Percentiles rank a stretch among this genome's conserved stretches.
Evolutionary conservation across 768 basidiomycete species (phyloP).

Genomic region (Termitomyces sp.): DNA sequence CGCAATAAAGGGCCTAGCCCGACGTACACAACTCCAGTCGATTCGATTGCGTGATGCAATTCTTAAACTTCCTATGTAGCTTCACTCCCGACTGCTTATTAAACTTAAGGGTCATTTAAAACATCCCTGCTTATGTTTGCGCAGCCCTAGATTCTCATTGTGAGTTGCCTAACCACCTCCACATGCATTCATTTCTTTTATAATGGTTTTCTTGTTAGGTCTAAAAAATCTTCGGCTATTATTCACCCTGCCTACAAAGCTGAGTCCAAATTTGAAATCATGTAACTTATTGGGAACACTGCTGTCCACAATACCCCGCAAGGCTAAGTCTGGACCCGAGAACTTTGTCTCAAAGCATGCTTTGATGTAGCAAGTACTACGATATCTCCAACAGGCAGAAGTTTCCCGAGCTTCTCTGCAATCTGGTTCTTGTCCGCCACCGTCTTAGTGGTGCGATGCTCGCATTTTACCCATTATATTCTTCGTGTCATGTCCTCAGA

Average conservation of each 20-base stretch:
- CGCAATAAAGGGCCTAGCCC: too few species aligned
- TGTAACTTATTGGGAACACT: background rate
- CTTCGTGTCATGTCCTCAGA: background rate
- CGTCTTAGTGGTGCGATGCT: too few species aligned
- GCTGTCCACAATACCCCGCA: background rate
- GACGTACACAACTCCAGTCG: too few species aligned
- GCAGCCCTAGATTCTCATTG: background rate
- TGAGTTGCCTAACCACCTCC: background rate
- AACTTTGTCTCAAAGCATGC: background rate
- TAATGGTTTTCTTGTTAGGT: background rate
- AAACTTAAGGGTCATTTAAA: background rate
- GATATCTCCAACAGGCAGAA: background rate
- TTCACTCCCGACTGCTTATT: too few species aligned
- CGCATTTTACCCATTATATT: background rate
- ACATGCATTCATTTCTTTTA: too few species aligned
- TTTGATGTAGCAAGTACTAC: background rate
- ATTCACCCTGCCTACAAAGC: background rate
- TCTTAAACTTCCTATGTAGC: too few species aligned
- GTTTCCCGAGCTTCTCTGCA: background rate
- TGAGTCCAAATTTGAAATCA: background rate
- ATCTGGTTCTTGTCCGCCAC: too few species aligned
- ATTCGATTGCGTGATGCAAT: too few species aligned
- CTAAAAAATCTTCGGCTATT: background rate
- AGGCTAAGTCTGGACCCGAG: background rate
- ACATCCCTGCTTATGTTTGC: background rate